phyloP scores from a whole-genome alignment of 139 green algal species.

The Micromonas commoda region DNA sequence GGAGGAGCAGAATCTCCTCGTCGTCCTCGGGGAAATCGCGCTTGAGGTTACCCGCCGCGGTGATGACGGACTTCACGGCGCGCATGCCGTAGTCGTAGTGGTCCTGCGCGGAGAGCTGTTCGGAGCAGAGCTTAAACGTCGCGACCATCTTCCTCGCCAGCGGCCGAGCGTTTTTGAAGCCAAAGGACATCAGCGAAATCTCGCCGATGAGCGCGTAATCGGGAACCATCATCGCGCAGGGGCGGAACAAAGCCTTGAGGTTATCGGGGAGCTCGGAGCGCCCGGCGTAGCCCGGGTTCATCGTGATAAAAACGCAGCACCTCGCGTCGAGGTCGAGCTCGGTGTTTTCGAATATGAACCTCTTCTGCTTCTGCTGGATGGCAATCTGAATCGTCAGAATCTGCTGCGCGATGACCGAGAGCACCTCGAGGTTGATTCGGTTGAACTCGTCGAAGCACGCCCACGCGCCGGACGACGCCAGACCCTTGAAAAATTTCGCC shows the following conservation, averaged over 20 bases:
- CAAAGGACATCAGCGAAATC: conserved; percentile 64
- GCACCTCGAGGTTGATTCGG: conserved; percentile 71
- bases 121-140: conserved; percentile 78
- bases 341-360: conserved; percentile 74
- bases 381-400: conserved; percentile 49
- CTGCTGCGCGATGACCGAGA: conserved; percentile 56
- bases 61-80: conserved; percentile 72
- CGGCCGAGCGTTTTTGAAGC: conserved; percentile 46
- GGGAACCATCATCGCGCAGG: conserved; percentile 73
- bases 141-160: conserved; percentile 75
- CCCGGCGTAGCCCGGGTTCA: conserved; percentile 68
- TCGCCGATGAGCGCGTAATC: conserved; percentile 70
- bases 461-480: conserved; percentile 65
- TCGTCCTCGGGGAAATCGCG: conserved; percentile 55
- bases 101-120: conserved; percentile 71
- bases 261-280: conserved; percentile 65
- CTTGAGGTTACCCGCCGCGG: conserved; percentile 73
- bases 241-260: conserved; percentile 58
- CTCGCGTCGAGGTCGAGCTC: conserved; percentile 64
- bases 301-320: conserved; percentile 69
- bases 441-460: conserved; percentile 87
- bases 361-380: conserved; percentile 60
- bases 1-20: conserved; percentile 64
- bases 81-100: conserved; percentile 83
- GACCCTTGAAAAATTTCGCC: conserved; percentile 78